Base-by-base conservation (phyloP, 2,329 filamentous ascomycete species). In the Aschersonia sp. region DNA sequence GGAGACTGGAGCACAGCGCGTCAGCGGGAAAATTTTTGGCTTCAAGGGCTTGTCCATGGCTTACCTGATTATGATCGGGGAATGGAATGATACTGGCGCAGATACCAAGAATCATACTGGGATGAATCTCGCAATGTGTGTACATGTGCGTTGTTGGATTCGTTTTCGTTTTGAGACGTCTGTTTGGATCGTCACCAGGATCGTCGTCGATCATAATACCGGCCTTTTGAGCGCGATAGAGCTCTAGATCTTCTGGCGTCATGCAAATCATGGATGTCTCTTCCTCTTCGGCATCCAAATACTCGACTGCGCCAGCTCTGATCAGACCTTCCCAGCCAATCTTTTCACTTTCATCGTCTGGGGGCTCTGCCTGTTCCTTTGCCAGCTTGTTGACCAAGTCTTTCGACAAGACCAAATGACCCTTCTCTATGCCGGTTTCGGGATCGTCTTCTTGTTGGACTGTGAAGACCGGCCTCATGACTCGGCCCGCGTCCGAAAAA, bases 31-130 rank as follows among this genome's bases (percentile, higher is more conserved):
- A 44, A 12, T 31, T 10, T 29, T 30, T 32, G 41, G 12, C 12
- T 12, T 14, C 14, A 30, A 29, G 29, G 22, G 8, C 42, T 14
- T 37, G 10, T 2, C 8, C 1, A 30, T 7, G 44, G 60, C 72
- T 57, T 73, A 81, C 79, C 70, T 87, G 87, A 64, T 98, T 98
- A 71, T 98, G 92, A 69, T 98, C 92, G 1, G 94, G 92, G 79
- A 98, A 98, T 0, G 92, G 92, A 72, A 98, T 98, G 65, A 98
- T 98, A 69, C 89, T 96, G 58, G 92, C 92, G 62, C 94, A 98
- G 54, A 98, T 94, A 62, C 92, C 92, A 48, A 98, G 71, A 64
- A 98, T 92, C 92, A 98, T 98, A 67, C 88, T 95, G 22, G 92
- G 94, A 59, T 98, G 94, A 63, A 98, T 97, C 68, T 98, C 92